Evolutionary conservation across 306 rosid genomes (phyloP), one percentile per base, ranked within the genome.

Genomic region (Vigna reflexopilosa): DNA sequence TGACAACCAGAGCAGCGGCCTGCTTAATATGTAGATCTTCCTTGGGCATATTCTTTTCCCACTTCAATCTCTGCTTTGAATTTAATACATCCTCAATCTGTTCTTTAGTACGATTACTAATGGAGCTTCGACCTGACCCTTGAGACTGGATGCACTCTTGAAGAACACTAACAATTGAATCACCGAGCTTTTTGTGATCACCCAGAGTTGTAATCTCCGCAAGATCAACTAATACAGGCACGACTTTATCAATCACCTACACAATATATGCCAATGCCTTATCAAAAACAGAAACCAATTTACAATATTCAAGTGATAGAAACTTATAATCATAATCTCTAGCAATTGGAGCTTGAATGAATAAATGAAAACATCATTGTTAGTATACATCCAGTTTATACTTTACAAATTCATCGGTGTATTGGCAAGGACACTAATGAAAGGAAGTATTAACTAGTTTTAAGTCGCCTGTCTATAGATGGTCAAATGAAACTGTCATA

Each of bases 21-120:
- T 96, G 99, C 89, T 96, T 96, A 79, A 96, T 96, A 73, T 90
- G 99, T 38, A 96, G 92, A 75, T 96, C 99, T 87, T 93, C 99
- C 84, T 93, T 96, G 73, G 97, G 97, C 96, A 93, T 93, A 79
- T 56, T 89, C 87, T 96, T 96, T 84, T 96, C 99, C 99, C 98
- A 86, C 74, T 90, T 90, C 81, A 90, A 83, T 86, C 96, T 90
- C 86, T 90, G 91, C 83, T 89, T 90, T 11, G 97, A 87, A 78
- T 87, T 84, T 75, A 91, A 30, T 32, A 96, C 81, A 76, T 93
- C 99, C 84, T 96, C 99, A 47, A 93, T 89, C 86, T 90, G 89
- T 67, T 96, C 98, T 85, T 90, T 91, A 5, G 89, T 87, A 34
- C 86, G 88, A 65, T 72, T 87, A 80, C 83, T 82, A 50, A 88